These are phyloP conservation scores for Malus asiatica DNA, from an alignment of 306 rosid genomes.

Conservation along the genomic window DNA sequence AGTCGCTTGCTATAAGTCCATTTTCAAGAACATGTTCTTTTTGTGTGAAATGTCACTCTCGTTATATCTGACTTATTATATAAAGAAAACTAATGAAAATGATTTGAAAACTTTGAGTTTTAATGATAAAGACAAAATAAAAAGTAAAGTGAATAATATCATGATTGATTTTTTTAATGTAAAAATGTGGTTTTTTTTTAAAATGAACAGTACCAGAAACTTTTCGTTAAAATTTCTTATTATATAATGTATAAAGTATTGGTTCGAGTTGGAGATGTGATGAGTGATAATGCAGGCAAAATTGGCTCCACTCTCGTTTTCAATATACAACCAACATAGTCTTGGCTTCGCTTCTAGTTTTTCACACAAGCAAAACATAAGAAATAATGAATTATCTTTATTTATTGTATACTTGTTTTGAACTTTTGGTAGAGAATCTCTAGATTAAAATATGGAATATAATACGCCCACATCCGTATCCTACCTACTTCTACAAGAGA, in stretches of 20 bases:
- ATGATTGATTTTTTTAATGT: too few species aligned
- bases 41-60: not conserved
- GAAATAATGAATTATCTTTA: not conserved
- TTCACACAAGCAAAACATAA: not conserved
- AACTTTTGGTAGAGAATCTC: too few species aligned
- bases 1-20: not conserved
- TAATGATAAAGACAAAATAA: too few species aligned
- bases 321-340: not conserved
- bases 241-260: not conserved
- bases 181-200: too few species aligned
- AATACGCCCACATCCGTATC: not conserved
- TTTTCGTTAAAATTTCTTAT: not conserved
- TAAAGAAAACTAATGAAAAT: too few species aligned
- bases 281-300: not conserved
- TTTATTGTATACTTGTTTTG: too few species aligned
- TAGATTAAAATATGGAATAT: not conserved
- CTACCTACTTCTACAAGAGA: not conserved
- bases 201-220: too few species aligned
- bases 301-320: not conserved
- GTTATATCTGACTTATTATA: not conserved
- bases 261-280: constrained; percentile 4
- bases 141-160: too few species aligned
- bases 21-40: not conserved
- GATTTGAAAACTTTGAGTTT: too few species aligned
- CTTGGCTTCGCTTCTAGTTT: not conserved